Conservation (phyloP, 1,284 basidiomycete genomes). For the Stygiomarasmius scandens region DNA sequence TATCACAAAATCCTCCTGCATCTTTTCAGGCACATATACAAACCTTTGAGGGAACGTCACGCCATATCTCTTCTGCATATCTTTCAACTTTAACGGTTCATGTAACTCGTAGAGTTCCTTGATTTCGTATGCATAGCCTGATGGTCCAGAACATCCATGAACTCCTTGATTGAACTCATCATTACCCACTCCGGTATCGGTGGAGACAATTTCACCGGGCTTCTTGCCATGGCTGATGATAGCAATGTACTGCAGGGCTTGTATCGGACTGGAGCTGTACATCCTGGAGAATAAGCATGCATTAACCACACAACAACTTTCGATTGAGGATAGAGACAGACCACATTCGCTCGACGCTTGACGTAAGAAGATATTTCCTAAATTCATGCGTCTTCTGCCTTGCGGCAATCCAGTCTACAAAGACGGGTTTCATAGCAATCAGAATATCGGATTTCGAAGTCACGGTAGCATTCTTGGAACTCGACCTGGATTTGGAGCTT, state of each 20-base stretch:
- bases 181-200: background rate
- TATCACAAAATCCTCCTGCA: slow-evolving; percentile 4
- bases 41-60: slow-evolving; percentile 6
- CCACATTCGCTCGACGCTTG: background rate
- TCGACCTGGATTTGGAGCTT: background rate
- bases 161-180: background rate
- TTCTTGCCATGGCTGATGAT: background rate
- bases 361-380: background rate
- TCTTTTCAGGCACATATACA: slow-evolving; percentile 3
- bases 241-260: background rate
- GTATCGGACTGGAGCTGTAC: background rate
- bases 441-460: background rate
- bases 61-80: slow-evolving; percentile 6
- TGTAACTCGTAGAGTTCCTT: slow-evolving; percentile 6
- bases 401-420: background rate
- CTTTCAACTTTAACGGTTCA: background rate
- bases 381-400: background rate
- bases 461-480: background rate
- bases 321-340: background rate
- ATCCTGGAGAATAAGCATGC: background rate
- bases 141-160: background rate
- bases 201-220: background rate
- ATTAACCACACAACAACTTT: background rate
- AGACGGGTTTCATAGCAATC: background rate
- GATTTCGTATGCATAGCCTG: slow-evolving; percentile 5